Base-by-base conservation (phyloP, 495 filamentous ascomycete species). In the Halenospora varia region DNA sequence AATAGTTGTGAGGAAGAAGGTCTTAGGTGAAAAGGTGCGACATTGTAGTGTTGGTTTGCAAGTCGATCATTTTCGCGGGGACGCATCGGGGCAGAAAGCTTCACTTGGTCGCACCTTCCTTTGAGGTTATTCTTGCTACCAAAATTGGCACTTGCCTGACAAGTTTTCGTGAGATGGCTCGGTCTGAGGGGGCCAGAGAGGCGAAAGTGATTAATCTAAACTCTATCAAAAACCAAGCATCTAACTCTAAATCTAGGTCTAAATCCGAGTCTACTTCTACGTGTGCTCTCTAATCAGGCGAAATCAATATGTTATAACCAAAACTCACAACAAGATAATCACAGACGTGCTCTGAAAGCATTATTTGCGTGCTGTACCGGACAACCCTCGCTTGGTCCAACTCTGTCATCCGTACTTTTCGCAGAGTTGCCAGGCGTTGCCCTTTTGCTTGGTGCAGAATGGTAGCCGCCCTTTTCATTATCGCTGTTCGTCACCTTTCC, bases 371-470 rank as follows among this genome's bases (percentile, higher is more conserved):
- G 56, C 55, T 64, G 64, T 59, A 71, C 46, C 20, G 48, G 49
- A n/a, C 49, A 55, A 10, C 55, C 64, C 52, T 69, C 64, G 29
- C 64, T 66, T 13, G 62, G 61, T 4, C 51, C 62, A 15, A 60
- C 19, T 22, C 59, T 56, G 41, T 56, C 53, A 60, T 62, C 49
- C 2, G 61, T 57, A 53, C 57, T 64, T 47, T 71, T 71, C 29
- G 59, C 59, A 1, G 75, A 71, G 20, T 72, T 73, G 23, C 74
- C 77, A 17, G 77, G 67, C 1, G 59, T 66, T 42, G 74, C 60
- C 56, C 72, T 80, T 76, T 84, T 85, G 76, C 82, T 83, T 13
- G 82, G 81, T 18, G 81, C 81, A 26, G 80, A 77, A 45, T 72
- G 53, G 62, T 85, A 85, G 2, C 80, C 81, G 39, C 78, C 78